Conservation (phyloP, 371 early-diverging fungal species). For the Umbelopsis sp. region DNA sequence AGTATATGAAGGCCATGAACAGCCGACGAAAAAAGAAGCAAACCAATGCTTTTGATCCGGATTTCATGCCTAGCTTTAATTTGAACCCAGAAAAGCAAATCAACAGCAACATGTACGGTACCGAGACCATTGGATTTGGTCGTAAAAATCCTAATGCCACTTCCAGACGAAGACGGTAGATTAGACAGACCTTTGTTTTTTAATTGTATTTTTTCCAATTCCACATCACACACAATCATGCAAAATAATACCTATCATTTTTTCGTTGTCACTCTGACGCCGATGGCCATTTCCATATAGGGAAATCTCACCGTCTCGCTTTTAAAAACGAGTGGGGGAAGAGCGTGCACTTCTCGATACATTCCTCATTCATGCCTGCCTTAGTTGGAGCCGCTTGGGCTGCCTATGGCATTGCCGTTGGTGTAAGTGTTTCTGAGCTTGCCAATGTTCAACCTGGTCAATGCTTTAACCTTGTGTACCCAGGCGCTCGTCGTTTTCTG, state of each 20-base stretch:
- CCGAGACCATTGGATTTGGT: slow-evolving; percentile 83
- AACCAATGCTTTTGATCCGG: slow-evolving; percentile 75
- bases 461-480: background rate
- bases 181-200: slow-evolving; percentile 11
- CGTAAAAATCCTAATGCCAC: slow-evolving; percentile 86
- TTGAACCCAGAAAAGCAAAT: slow-evolving; percentile 41
- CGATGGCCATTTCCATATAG: background rate
- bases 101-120: slow-evolving; percentile 65
- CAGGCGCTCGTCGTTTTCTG: slow-evolving; percentile 56
- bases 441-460: background rate
- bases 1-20: slow-evolving; percentile 69
- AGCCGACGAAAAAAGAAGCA: slow-evolving; percentile 58
- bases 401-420: slow-evolving; percentile 34
- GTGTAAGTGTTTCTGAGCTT: slow-evolving; percentile 25
- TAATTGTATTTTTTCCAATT: background rate
- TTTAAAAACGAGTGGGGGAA: background rate
- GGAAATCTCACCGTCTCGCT: background rate
- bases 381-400: slow-evolving; percentile 43
- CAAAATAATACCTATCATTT: slow-evolving; percentile 15
- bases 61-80: slow-evolving; percentile 66
- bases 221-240: background rate
- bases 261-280: slow-evolving; percentile 3
- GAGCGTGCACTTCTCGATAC: background rate
- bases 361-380: slow-evolving; percentile 26
- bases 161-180: slow-evolving; percentile 53